Evolutionary conservation across 345 rosid genomes (phyloP), one percentile per base, ranked within the genome.

Genomic region (Brassica cretica): DNA sequence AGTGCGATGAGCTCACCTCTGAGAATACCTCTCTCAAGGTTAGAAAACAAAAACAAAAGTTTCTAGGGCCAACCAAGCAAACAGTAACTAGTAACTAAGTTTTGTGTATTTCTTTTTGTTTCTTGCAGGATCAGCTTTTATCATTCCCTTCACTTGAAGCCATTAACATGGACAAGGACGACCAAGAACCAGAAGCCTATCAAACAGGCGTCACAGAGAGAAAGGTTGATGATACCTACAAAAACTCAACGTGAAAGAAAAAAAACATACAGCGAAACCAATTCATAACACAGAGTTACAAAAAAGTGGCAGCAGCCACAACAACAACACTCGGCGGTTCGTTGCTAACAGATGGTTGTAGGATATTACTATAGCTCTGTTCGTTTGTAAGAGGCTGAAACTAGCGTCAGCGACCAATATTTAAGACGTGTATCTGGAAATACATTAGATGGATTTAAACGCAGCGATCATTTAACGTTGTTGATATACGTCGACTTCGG

Each of bases 21-120:
- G 93, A 92, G 87, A 92, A 94, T 66, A 83, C 87, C 44, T 82
- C 91, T 81, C 90, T 94, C 61, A 92, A 92, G 97, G 98, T 93
- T 65, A 8, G 10, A 8, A 37, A 37, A 37, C 44, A 5, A 12
- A 14, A 15, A 29, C 30, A 32, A 19, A 2, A 15, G 44, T 49
- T 46, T 46, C 6, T 4, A 46, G 4, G 3, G 8, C 24, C 60
- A 68, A 15, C 66, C 37, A 70, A 14, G 37, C 30, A 41, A 72
- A 41, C 30, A 15, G 7, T 53, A 53, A 35, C 25, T 5, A 35
- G 16, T 5, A 2, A 58, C 53, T 25, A 51, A 51, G 56, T 46
- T 30, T 46, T 14, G 55, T 19, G 4, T 59, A 30, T 59, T 5
- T 44, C 4, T 33, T 25, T 25, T 39, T 69, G 68, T 56, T 70